These are phyloP conservation scores for Peronospora belbahrii DNA, from an alignment of 352 stramenopile species.

Conservation along the genomic window DNA sequence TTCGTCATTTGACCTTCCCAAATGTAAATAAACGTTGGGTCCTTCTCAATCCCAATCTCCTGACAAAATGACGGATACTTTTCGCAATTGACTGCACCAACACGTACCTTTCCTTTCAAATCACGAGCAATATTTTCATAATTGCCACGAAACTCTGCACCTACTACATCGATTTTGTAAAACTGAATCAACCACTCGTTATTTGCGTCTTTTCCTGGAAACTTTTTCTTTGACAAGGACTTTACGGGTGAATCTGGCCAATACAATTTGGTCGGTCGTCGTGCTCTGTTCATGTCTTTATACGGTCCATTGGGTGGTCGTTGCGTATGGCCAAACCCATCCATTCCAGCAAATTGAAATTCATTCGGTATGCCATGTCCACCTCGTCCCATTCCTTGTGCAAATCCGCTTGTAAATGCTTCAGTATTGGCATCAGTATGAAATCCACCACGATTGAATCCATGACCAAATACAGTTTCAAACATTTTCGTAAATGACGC, in stretches of 20 bases:
- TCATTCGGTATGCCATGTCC: constrained; percentile 41
- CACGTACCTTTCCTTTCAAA: constrained; percentile 59
- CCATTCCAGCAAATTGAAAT: constrained; percentile 77
- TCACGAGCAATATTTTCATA: constrained; percentile 65
- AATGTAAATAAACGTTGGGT: constrained; percentile 62
- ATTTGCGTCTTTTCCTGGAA: constrained; percentile 52
- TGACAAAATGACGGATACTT: constrained; percentile 54
- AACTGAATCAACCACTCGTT: constrained; percentile 83
- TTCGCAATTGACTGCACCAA: constrained; percentile 72
- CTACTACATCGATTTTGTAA: constrained; percentile 49
- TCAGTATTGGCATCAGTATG: constrained; percentile 10
- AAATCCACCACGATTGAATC: constrained; percentile 31
- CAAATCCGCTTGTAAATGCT: constrained; percentile 23
- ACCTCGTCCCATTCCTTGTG: constrained; percentile 21
- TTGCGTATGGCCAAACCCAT: constrained; percentile 55
- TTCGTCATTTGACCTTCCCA: constrained; percentile 43
- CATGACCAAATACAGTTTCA: constrained; percentile 76
- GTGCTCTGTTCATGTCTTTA: too few species aligned
- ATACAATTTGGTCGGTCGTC: constrained; percentile 45
- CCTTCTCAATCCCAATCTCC: constrained; percentile 26
- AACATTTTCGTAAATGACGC: constrained; percentile 84
- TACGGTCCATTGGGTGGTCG: constrained; percentile 13
- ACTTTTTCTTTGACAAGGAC: constrained; percentile 64
- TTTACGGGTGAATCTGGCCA: constrained; percentile 51
- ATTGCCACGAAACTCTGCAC: constrained; percentile 51